A percentile compares a stretch with the other conserved stretches of the same genome.
phyloP scores from a whole-genome alignment of 768 basidiomycete species.

The Suillus fuscotomentosus region DNA sequence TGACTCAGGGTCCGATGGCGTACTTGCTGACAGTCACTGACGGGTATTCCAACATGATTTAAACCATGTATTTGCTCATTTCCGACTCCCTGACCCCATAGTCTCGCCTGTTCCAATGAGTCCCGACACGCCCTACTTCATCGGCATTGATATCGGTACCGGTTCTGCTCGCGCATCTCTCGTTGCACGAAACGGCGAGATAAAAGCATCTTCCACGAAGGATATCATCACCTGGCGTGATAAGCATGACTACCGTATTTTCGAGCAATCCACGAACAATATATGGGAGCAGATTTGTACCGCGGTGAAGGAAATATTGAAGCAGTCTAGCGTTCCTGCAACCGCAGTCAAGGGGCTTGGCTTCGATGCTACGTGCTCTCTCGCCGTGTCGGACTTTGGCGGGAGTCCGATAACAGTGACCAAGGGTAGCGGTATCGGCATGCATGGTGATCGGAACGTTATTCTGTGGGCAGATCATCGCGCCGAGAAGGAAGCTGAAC shows the following conservation, averaged over 20 bases:
- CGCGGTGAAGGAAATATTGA: conserved; percentile 63
- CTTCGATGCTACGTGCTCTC: conserved; percentile 95
- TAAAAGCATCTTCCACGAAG: conserved; percentile 78
- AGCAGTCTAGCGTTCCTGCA: conserved; percentile 52
- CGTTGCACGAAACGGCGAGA: conserved; percentile 62
- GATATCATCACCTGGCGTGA: conserved; percentile 87
- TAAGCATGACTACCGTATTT: conserved; percentile 82
- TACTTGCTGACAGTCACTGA: conserved; percentile 1
- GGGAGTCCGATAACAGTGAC: conserved; percentile 79
- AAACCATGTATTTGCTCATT: not conserved
- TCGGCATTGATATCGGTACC: conserved; percentile 87
- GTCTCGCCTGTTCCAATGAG: conserved; percentile 30
- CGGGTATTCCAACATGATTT: conserved; percentile 1
- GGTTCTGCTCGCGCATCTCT: conserved; percentile 90
- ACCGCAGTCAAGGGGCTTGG: conserved; percentile 80
- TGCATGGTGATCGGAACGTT: conserved; percentile 75
- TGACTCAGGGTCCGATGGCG: conserved; percentile 1
- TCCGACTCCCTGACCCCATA: conserved; percentile 3
- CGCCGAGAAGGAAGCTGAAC: conserved; percentile 86
- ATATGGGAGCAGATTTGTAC: conserved; percentile 77
- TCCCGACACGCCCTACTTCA: conserved; percentile 46
- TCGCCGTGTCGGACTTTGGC: conserved; percentile 77
- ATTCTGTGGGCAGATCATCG: conserved; percentile 98
- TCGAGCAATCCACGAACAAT: conserved; percentile 91
- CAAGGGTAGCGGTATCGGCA: conserved; percentile 60